Evolutionary conservation across 768 basidiomycete genomes (phyloP).

Genomic region (Boletus rufocinnamomeus): DNA sequence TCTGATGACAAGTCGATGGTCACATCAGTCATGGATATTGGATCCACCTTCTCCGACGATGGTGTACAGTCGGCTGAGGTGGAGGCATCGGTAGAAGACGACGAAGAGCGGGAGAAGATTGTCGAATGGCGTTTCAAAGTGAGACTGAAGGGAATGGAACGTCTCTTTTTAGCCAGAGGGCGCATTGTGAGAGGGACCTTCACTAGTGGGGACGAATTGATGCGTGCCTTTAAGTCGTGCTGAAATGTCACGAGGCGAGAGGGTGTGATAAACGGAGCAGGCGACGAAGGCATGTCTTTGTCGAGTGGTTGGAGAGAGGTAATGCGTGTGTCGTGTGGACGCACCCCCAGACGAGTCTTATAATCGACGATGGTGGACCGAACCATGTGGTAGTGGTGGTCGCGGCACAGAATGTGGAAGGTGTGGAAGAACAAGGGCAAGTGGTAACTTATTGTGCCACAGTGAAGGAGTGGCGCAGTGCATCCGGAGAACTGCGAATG

Average conservation of each 20-base stretch:
- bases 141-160: slow-evolving; percentile 25
- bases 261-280: slow-evolving; percentile 30
- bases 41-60: slow-evolving; percentile 25
- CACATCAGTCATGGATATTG: slow-evolving; percentile 14
- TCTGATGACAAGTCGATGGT: slow-evolving; percentile 3
- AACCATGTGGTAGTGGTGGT: slow-evolving; percentile 23
- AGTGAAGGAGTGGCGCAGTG: slow-evolving; percentile 13
- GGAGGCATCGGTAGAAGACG: slow-evolving; percentile 18
- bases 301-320: slow-evolving; percentile 18
- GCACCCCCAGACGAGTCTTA: slow-evolving; percentile 18
- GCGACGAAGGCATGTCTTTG: slow-evolving; percentile 28
- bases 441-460: slow-evolving; percentile 21
- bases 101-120: slow-evolving; percentile 23
- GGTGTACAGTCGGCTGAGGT: slow-evolving; percentile 17
- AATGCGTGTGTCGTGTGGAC: slow-evolving; percentile 17
- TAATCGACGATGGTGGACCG: slow-evolving; percentile 17
- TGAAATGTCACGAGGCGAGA: slow-evolving; percentile 31
- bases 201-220: slow-evolving; percentile 25
- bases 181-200: slow-evolving; percentile 32
- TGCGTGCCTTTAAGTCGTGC: slow-evolving; percentile 34
- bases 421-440: slow-evolving; percentile 9
- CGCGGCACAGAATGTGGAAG: slow-evolving; percentile 22
- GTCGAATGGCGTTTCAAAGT: slow-evolving; percentile 29
- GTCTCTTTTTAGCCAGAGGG: slow-evolving; percentile 32
- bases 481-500: slow-evolving; percentile 13